phyloP scores from a whole-genome alignment of 78 protist genomes.

The Dictyostelium firmibasis region DNA sequence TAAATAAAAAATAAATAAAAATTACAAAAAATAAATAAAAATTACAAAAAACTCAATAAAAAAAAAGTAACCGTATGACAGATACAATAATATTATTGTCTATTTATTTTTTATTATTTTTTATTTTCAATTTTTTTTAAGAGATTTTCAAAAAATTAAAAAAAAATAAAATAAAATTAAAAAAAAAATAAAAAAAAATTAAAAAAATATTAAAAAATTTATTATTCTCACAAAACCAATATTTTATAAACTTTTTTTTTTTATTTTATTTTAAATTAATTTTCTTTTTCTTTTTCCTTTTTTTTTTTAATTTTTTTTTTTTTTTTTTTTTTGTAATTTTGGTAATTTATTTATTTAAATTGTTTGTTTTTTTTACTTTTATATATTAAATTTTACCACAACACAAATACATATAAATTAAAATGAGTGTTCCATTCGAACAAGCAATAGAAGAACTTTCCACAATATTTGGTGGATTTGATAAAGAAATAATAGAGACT shows the following conservation, averaged over 20 bases:
- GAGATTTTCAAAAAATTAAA: neutral
- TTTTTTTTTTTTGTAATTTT: too few relatives aligned
- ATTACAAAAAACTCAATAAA: neutral
- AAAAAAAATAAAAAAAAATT: neutral
- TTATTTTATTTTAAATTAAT: too few relatives aligned
- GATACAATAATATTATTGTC: neutral
- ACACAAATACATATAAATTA: neutral
- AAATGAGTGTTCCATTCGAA: constrained; percentile 71
- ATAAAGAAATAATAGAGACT: constrained; percentile 42
- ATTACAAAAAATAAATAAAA: too few relatives aligned
- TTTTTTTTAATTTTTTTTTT: too few relatives aligned
- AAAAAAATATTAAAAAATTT: neutral
- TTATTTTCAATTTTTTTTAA: neutral
- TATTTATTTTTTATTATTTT: neutral
- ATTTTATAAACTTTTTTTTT: neutral
- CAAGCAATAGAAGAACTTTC: constrained; percentile 46
- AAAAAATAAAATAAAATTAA: neutral
- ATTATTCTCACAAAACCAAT: too few relatives aligned
- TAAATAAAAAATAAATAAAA: neutral
- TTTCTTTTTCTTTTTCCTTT: neutral
- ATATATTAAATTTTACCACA: neutral
- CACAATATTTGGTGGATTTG: constrained; percentile 49
- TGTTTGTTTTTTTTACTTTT: too few relatives aligned
- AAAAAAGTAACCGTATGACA: neutral
- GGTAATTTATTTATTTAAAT: too few relatives aligned